These are phyloP conservation scores for Mucor piriformis DNA, from an alignment of 371 early-diverging fungal genomes.

Conservation along the genomic window DNA sequence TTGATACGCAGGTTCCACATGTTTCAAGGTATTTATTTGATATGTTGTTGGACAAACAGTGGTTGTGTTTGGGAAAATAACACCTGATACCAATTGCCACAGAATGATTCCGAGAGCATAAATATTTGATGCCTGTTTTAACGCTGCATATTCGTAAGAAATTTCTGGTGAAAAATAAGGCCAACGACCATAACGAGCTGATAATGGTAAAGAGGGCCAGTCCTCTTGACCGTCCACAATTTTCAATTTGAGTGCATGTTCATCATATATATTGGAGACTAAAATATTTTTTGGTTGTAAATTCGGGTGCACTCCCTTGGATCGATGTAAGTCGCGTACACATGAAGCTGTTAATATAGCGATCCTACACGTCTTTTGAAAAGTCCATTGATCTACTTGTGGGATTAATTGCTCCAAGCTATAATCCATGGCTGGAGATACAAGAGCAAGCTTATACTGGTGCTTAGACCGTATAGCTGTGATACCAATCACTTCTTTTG, in stretches of 20 bases:
- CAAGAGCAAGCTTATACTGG: constrained; percentile 12
- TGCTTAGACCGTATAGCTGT: constrained; percentile 19
- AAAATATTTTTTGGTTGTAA: constrained; percentile 22
- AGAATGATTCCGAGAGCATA: constrained; percentile 48
- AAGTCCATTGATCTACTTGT: constrained; percentile 26
- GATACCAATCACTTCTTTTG: constrained; percentile 18
- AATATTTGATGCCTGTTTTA: constrained; percentile 34
- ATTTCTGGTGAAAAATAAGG: constrained; percentile 51
- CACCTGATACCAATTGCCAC: constrained; percentile 49
- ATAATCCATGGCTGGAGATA: constrained; percentile 9
- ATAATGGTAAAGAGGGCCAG: not conserved
- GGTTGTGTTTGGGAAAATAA: constrained; percentile 40
- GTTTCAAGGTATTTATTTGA: constrained; percentile 25
- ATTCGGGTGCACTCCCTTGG: constrained; percentile 14
- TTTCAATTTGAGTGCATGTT: not conserved
- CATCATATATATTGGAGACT: constrained; percentile 5
- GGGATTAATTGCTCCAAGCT: constrained; percentile 28
- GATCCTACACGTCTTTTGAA: constrained; percentile 17
- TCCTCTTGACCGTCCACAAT: constrained; percentile 4
- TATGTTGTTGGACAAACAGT: constrained; percentile 31
- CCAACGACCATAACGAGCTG: constrained; percentile 33
- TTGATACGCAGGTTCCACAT: constrained; percentile 9
- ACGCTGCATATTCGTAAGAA: not conserved
- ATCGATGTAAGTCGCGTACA: constrained; percentile 17
- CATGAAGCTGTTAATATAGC: constrained; percentile 11